Percentiles rank a stretch among this genome's conserved stretches.
Conservation (phyloP, 805 yeast species). For the Wickerhamiella alocasiicola region DNA sequence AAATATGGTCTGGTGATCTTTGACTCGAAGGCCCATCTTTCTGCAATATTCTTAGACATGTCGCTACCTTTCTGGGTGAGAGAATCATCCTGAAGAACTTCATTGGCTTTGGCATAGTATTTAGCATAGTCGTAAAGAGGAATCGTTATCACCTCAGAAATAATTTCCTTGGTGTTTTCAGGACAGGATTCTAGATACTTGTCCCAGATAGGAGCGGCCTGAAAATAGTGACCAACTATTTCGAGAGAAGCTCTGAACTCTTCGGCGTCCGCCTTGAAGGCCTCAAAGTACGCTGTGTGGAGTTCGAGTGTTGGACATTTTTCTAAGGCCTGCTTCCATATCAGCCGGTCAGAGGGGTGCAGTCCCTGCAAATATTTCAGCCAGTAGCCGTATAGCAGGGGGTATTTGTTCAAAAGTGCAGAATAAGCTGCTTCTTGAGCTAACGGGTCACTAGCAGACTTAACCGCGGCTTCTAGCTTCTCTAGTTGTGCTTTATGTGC, state of each 20-base stretch:
- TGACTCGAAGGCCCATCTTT: constrained; percentile 68
- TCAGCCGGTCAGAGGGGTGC: constrained; percentile 14
- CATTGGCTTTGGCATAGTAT: constrained; percentile 38
- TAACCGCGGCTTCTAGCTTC: constrained; percentile 1
- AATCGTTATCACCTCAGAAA: constrained; percentile 26
- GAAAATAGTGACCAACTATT: constrained; percentile 55
- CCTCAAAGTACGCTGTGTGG: constrained; percentile 26
- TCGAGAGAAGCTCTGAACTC: constrained; percentile 38
- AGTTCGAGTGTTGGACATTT: constrained; percentile 28
- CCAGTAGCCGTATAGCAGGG: constrained; percentile 34
- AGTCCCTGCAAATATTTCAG: constrained; percentile 25
- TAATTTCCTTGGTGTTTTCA: constrained; percentile 32
- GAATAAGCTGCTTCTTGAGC: constrained; percentile 17
- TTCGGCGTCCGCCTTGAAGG: constrained; percentile 23
- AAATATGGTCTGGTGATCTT: constrained; percentile 48
- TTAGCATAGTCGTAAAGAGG: constrained; percentile 85
- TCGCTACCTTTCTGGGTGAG: constrained; percentile 12
- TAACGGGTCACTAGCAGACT: neutral
- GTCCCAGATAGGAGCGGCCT: constrained; percentile 79
- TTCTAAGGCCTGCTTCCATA: constrained; percentile 16
- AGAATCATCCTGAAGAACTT: constrained; percentile 6
- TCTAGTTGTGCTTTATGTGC: constrained; percentile 6
- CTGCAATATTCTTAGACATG: constrained; percentile 42
- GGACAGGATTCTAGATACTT: constrained; percentile 49
- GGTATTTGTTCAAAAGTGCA: constrained; percentile 26